These are phyloP conservation scores for Aspergillus sp. DNA, from an alignment of 2,329 filamentous ascomycete species.

Conservation along the genomic window DNA sequence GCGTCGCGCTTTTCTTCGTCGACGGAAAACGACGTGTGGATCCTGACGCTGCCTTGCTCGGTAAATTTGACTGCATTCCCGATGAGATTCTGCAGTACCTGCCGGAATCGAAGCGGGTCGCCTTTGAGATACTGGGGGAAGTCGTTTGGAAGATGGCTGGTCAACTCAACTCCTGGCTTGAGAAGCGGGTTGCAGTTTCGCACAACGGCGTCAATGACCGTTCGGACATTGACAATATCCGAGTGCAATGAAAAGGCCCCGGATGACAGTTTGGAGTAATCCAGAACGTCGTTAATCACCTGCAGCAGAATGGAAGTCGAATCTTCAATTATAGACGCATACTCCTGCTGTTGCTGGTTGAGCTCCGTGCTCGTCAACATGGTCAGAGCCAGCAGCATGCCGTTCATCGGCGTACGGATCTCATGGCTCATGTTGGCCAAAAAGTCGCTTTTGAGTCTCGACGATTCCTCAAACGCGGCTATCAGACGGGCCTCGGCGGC, in stretches of 20 bases:
- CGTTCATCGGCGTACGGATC: slow-evolving; percentile 59
- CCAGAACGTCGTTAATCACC: slow-evolving; percentile 61
- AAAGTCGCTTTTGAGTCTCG: slow-evolving; percentile 57
- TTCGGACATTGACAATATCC: slow-evolving; percentile 45
- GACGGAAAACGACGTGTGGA: slow-evolving; percentile 35
- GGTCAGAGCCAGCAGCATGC: slow-evolving; percentile 53
- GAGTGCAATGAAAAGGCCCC: slow-evolving; percentile 53
- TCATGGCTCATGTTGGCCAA: slow-evolving; percentile 60
- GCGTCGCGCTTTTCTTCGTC: slow-evolving; percentile 35
- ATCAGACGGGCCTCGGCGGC: slow-evolving; percentile 51
- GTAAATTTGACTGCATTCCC: slow-evolving; percentile 59
- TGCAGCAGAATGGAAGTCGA: slow-evolving; percentile 53
- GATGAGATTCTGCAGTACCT: slow-evolving; percentile 57
- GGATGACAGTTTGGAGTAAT: slow-evolving; percentile 58
- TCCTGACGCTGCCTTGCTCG: slow-evolving; percentile 46
- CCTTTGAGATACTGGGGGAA: slow-evolving; percentile 48
- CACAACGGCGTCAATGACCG: slow-evolving; percentile 43
- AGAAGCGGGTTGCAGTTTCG: slow-evolving; percentile 45
- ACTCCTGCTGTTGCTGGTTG: slow-evolving; percentile 50
- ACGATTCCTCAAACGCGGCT: slow-evolving; percentile 55
- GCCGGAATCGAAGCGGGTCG: slow-evolving; percentile 55
- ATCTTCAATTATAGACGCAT: slow-evolving; percentile 52
- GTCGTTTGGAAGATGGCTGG: slow-evolving; percentile 38
- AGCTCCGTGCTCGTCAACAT: slow-evolving; percentile 51
- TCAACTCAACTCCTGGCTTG: slow-evolving; percentile 43